Base-by-base conservation (phyloP, 2,329 filamentous ascomycete species). In the Colletotrichum tropicicola region DNA sequence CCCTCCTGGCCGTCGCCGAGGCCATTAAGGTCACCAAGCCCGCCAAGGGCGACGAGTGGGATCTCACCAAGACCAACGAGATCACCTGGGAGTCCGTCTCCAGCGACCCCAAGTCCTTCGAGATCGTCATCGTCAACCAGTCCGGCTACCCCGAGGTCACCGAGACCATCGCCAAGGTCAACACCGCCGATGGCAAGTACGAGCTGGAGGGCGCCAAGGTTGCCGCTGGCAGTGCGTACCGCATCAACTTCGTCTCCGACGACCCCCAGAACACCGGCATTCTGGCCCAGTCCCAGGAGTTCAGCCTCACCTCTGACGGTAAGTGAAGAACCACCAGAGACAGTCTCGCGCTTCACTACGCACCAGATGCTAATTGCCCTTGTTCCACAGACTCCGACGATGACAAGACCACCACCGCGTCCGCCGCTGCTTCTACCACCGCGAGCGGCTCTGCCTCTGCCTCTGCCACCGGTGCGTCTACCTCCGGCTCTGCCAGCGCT, bases 111-210 rank as follows among this genome's bases (percentile, higher is more conserved):
- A 51, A 27, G 27, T 25, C 19, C 41, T 52, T 63, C 30, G 58
- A 62, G 58, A 66, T 66, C 59, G 44, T 66, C 45, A 17, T 66
- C 12, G 28, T 64, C 51, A 58, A 66, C 47, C 58, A 66, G 51
- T 53, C 63, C 19, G 28, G 32, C 8, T 57, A 27, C 51, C 58
- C 59, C 39, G 44, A 21, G 17, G 27, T 41, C 19, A 25, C 43
- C 17, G 19, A 28, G 35, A 63, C 37, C 23, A 39, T 65, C 35
- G 61, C 48, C 56, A 65, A 37, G 12, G 63, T 66, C 63, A 44
- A 56, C 35, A 41, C 59, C n/a, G 39, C 58, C 51, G 63, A 66
- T 23, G 63, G 63, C 51, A 66, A 66, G 63, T 66, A 62, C 59
- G 51, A 56, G 32, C 57, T 65, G 32, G 64, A 62, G 58, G 59